Evolutionary conservation across 2,329 filamentous ascomycete species (phyloP).

Genomic region (Fusarium udum): DNA sequence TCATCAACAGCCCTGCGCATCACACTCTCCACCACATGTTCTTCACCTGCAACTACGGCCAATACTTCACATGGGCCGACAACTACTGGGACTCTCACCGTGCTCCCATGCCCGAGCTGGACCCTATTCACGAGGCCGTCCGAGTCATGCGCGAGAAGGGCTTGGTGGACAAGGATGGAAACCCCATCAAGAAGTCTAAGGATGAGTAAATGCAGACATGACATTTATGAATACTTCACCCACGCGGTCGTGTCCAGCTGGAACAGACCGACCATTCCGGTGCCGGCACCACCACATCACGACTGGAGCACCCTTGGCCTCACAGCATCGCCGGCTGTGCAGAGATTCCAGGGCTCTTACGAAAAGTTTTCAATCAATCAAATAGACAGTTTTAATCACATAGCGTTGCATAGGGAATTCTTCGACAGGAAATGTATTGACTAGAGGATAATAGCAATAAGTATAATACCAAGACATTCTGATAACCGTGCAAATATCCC

Average conservation of each 20-base stretch:
- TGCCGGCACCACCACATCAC: slow-evolving; percentile 33
- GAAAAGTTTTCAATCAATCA: slow-evolving; percentile 26
- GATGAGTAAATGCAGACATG: slow-evolving; percentile 35
- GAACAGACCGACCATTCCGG: slow-evolving; percentile 23
- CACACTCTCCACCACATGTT: slow-evolving; percentile 61
- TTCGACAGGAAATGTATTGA: slow-evolving; percentile 44
- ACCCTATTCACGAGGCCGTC: slow-evolving; percentile 56
- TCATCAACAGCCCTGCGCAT: slow-evolving; percentile 59
- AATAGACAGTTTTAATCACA: slow-evolving; percentile 37
- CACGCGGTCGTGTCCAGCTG: not conserved
- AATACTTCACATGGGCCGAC: slow-evolving; percentile 60
- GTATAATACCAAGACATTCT: slow-evolving; percentile 43
- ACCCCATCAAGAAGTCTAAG: slow-evolving; percentile 49
- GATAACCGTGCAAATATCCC: slow-evolving; percentile 40
- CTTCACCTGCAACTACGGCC: slow-evolving; percentile 60
- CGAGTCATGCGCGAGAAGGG: slow-evolving; percentile 57
- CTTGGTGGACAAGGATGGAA: slow-evolving; percentile 55
- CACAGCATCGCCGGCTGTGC: slow-evolving; percentile 5
- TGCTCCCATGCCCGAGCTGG: slow-evolving; percentile 54
- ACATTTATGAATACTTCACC: not conserved
- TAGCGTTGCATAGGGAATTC: slow-evolving; percentile 22
- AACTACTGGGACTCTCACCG: slow-evolving; percentile 56
- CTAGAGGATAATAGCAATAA: slow-evolving; percentile 44
- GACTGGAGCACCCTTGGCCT: slow-evolving; percentile 14
- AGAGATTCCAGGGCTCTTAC: slow-evolving; percentile 21